These are phyloP conservation scores for Fraxinus latifolia DNA, from an alignment of 305 asterid species.

Conservation along the genomic window DNA sequence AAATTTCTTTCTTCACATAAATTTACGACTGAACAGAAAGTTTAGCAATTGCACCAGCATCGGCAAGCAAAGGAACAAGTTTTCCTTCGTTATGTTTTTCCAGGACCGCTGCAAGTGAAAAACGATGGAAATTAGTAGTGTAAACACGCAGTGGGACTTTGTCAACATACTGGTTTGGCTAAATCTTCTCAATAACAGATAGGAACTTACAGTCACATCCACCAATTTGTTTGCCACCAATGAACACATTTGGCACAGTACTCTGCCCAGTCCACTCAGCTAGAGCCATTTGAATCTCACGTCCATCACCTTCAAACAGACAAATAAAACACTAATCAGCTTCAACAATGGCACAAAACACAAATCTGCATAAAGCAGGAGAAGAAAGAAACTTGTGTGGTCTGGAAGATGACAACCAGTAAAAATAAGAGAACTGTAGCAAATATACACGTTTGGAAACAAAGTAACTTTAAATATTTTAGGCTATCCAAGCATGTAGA, in stretches of 20 bases:
- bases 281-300: slow-evolving; percentile 61
- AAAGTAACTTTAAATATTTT: background rate
- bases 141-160: background rate
- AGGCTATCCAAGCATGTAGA: background rate
- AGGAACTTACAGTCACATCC: slow-evolving; percentile 63
- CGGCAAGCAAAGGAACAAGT: slow-evolving; percentile 59
- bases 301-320: slow-evolving; percentile 56
- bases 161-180: background rate
- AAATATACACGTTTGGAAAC: background rate
- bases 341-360: background rate
- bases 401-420: background rate
- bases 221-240: slow-evolving; percentile 75
- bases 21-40: slow-evolving; percentile 31
- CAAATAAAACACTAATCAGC: background rate
- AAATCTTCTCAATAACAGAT: background rate
- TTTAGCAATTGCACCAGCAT: slow-evolving; percentile 59
- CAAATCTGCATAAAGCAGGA: background rate
- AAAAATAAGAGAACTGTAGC: background rate
- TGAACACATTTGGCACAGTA: slow-evolving; percentile 79
- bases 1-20: background rate
- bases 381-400: background rate
- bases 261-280: slow-evolving; percentile 79
- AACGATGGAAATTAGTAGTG: background rate
- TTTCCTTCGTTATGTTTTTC: slow-evolving; percentile 55
- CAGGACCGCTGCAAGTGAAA: slow-evolving; percentile 41